These are phyloP conservation scores for Sclerospora graminicola DNA, from an alignment of 352 stramenopile genomes.

Conservation along the genomic window DNA sequence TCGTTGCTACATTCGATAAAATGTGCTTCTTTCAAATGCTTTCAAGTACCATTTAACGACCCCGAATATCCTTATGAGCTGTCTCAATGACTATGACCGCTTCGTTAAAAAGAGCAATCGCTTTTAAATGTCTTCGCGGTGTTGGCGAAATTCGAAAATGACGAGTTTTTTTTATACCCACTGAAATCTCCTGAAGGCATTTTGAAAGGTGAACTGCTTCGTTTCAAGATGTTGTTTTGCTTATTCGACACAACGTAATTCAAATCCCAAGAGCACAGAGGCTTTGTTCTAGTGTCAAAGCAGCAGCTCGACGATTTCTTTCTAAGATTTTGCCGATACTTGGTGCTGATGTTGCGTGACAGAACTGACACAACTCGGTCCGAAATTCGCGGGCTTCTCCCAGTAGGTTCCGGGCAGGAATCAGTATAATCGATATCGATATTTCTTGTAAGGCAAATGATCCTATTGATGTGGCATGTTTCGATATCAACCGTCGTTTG, in stretches of 20 bases:
- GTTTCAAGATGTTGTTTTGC: constrained; percentile 35
- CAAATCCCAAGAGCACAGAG: constrained; percentile 25
- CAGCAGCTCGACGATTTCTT: constrained; percentile 38
- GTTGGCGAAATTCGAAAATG: constrained; percentile 34
- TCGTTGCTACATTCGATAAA: constrained; percentile 14
- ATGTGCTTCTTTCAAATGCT: too few species aligned
- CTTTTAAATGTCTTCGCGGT: constrained; percentile 5
- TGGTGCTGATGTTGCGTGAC: constrained; percentile 24
- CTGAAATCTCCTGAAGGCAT: constrained; percentile 2
- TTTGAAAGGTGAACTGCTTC: constrained; percentile 30
- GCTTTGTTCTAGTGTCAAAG: constrained; percentile 20
- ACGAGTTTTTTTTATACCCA: constrained; percentile 24
- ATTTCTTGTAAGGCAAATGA: constrained; percentile 2
- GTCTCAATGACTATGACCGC: constrained; percentile 10
- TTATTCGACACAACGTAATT: constrained; percentile 15
- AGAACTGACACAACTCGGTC: constrained; percentile 1
- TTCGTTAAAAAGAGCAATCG: constrained; percentile 12
- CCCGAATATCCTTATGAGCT: constrained; percentile 3
- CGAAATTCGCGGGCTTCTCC: constrained; percentile 22
- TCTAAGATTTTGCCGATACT: constrained; percentile 25
- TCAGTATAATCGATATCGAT: constrained; percentile 16
- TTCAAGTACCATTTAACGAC: constrained; percentile 19
- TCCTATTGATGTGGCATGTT: constrained; percentile 15
- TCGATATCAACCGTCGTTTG: too few species aligned
- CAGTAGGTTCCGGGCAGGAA: constrained; percentile 17